Percentiles rank a stretch among this genome's conserved stretches.
Conservation (phyloP, 768 basidiomycete genomes). For the Trametes punicea region DNA sequence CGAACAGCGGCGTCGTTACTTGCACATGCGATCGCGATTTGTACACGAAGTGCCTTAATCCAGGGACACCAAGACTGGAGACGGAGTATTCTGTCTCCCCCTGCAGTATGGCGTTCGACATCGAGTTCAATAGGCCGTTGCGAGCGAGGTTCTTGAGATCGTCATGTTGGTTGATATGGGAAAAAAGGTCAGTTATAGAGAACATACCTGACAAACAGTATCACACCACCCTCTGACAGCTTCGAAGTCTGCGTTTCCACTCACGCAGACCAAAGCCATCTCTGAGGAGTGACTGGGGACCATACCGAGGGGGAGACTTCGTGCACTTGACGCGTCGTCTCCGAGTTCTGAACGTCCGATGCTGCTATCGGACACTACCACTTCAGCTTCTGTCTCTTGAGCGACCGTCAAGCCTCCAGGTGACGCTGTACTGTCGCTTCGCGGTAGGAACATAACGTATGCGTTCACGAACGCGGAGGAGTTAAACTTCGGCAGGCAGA, state of each 20-base stretch:
- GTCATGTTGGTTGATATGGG: background rate
- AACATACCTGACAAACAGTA: conserved; percentile 53
- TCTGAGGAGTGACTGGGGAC: conserved; percentile 15
- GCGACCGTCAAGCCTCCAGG: too few species aligned
- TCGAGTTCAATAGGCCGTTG: conserved; percentile 53
- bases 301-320: conserved; percentile 17
- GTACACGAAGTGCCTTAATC: conserved; percentile 92
- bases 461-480: conserved; percentile 86
- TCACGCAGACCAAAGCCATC: conserved; percentile 71
- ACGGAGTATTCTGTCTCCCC: conserved; percentile 62
- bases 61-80: conserved; percentile 80
- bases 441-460: conserved; percentile 68
- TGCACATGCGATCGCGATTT: conserved; percentile 90
- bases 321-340: conserved; percentile 1
- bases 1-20: conserved; percentile 80
- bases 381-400: too few species aligned
- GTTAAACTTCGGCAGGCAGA: conserved; percentile 95
- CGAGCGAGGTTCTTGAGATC: conserved; percentile 55
- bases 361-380: too few species aligned
- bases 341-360: too few species aligned
- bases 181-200: background rate
- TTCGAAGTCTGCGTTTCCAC: conserved; percentile 81
- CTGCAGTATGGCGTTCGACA: conserved; percentile 45
- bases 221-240: conserved; percentile 77
- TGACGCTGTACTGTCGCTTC: conserved; percentile 28